Evolutionary conservation across 108 stramenopile species (phyloP), one percentile per base, ranked within the genome.

Genomic region (Cyclotella distinguenda): DNA sequence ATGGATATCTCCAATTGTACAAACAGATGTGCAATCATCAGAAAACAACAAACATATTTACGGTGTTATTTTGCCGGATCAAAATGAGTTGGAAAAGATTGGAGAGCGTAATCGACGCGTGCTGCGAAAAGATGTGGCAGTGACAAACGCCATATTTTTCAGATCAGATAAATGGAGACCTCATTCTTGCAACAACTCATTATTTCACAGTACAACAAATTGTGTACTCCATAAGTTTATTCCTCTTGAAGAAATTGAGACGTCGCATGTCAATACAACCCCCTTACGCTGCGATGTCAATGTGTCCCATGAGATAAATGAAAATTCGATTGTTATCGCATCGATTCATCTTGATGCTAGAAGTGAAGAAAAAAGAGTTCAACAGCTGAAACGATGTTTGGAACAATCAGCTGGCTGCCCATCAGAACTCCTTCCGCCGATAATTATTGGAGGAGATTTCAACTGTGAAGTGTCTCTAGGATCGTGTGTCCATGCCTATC

Each of bases 331-430:
- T 38, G 79, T 77, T 9, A 58, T 82, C 6, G 46, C 78, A 13
- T 82, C 74, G 10, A 76, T 82, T 34, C 82, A 82, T 72, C 66
- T 82, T 0, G 82, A 82, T 63, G 82, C 82, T 13, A 57, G 43
- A 1, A 60, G 62, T 16, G 82, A 82, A 59, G 62, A 72, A 38
- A 82, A 71, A 31, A 46, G 82, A 23, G 70, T 76, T 1, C 53
- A 38, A 21, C 78, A 82, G 39, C n/a, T 82, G 8, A 57, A 54
- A 35, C 48, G 56, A 7, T 80, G 78, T 26, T 52, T 82, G 11
- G 64, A 76, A 56, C 43, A 19, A 47, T 56, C 60, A 0, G 36
- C 36, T 16, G 45, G 54, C 16, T 34, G 42, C 1, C 49, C 79
- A 0, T 35, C 38, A 22, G 23, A 36, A 18, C 50, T 33, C 11